These are phyloP conservation scores for Globisporangium iwayamae DNA, from an alignment of 352 stramenopile species.

Conservation along the genomic window DNA sequence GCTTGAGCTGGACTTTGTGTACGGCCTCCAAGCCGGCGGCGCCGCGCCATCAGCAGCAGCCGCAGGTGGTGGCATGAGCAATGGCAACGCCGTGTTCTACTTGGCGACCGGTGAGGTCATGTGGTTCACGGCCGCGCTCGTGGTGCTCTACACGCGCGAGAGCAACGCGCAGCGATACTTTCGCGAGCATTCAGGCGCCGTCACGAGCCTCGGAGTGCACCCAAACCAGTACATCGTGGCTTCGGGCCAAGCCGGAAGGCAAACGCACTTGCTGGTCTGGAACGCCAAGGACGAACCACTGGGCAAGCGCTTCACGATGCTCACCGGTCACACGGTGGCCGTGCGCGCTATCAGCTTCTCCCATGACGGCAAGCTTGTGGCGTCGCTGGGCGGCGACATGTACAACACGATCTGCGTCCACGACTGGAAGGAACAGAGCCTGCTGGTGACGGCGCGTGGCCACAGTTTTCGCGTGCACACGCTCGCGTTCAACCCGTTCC, in stretches of 20 bases:
- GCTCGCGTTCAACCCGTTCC: conserved; percentile 68
- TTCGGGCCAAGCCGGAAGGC: conserved; percentile 52
- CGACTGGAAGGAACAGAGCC: conserved; percentile 60
- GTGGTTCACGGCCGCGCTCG: conserved; percentile 56
- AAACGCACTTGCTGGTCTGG: conserved; percentile 66
- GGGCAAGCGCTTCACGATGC: conserved; percentile 46
- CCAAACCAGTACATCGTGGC: conserved; percentile 59
- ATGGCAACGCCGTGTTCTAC: conserved; percentile 48
- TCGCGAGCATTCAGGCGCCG: conserved; percentile 53
- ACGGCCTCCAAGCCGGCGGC: conserved; percentile 46
- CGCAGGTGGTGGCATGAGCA: conserved; percentile 20
- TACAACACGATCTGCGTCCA: conserved; percentile 80
- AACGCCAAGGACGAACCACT: conserved; percentile 57
- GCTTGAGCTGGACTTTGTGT: conserved; percentile 59
- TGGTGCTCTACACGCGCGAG: conserved; percentile 55
- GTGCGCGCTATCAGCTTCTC: conserved; percentile 68
- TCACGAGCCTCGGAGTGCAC: conserved; percentile 51
- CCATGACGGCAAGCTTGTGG: conserved; percentile 64
- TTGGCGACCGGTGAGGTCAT: conserved; percentile 55
- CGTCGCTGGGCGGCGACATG: conserved; percentile 64
- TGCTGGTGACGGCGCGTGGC: conserved; percentile 50
- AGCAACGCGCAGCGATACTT: conserved; percentile 57
- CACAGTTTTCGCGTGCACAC: conserved; percentile 67
- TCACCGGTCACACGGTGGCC: conserved; percentile 51
- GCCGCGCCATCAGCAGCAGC: conserved; percentile 7